These are phyloP conservation scores for Arabidopsis thaliana DNA, from an alignment of 345 rosid species.

Conservation along the genomic window DNA sequence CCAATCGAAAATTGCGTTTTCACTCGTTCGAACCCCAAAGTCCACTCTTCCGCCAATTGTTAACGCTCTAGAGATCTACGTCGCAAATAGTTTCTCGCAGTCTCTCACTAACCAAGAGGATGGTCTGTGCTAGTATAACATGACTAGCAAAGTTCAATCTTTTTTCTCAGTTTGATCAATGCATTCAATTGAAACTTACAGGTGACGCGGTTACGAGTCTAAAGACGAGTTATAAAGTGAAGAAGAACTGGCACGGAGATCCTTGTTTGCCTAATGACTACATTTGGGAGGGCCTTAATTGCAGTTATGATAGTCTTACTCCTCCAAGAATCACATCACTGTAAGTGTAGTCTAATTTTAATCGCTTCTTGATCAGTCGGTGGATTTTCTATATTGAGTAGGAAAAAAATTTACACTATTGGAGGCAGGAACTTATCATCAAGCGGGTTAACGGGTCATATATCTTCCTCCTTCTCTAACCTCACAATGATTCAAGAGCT, in stretches of 20 bases:
- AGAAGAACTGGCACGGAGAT: conserved; percentile 61
- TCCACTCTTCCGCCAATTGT: conserved; percentile 47
- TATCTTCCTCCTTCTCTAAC: conserved; percentile 43
- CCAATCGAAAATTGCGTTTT: neutral
- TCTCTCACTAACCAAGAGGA: conserved; percentile 41
- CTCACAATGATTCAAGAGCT: conserved; percentile 49
- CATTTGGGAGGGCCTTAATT: conserved; percentile 53
- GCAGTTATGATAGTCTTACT: conserved; percentile 36
- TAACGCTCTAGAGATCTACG: conserved; percentile 47
- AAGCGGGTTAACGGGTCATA: conserved; percentile 43
- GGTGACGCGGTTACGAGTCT: conserved; percentile 49
- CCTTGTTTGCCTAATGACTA: conserved; percentile 48
- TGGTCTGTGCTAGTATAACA: conserved; percentile 35
- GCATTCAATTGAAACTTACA: neutral
- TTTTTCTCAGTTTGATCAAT: conserved; percentile 22
- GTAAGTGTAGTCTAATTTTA: conserved; percentile 41
- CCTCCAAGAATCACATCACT: conserved; percentile 52
- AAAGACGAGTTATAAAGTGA: conserved; percentile 46
- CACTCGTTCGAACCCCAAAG: conserved; percentile 27
- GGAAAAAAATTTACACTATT: neutral
- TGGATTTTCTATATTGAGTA: neutral
- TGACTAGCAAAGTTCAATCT: neutral
- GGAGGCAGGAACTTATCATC: conserved; percentile 46
- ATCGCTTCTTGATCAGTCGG: neutral
- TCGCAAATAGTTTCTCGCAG: conserved; percentile 24